These are phyloP conservation scores for Solanum piurae DNA, from an alignment of 257 asterid genomes.

Conservation along the genomic window DNA sequence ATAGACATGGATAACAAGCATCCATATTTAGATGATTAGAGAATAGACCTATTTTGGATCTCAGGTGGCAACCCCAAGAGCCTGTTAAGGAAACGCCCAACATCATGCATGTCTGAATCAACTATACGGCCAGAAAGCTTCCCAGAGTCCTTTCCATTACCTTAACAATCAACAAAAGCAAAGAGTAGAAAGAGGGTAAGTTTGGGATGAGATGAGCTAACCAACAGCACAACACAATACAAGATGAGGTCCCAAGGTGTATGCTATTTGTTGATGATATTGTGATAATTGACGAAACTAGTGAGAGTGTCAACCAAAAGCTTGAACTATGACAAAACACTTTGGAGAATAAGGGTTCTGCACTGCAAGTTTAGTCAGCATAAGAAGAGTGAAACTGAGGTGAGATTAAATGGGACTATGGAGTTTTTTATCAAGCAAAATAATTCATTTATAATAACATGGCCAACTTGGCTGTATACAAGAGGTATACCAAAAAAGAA, in stretches of 20 bases:
- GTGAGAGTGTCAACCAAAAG: background rate
- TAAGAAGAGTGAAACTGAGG: background rate
- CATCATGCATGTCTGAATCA: constrained; percentile 96
- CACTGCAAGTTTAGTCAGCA: background rate
- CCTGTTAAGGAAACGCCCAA: constrained; percentile 92
- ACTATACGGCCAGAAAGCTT: constrained; percentile 72
- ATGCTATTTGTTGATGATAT: background rate
- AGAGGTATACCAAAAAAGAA: background rate
- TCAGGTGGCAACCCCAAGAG: constrained; percentile 91
- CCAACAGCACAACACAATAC: background rate
- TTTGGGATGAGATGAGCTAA: background rate
- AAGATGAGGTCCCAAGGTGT: background rate
- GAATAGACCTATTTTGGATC: constrained; percentile 74
- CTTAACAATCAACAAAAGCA: constrained; percentile 22
- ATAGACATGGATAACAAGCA: background rate
- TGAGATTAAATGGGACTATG: background rate
- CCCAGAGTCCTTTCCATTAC: constrained; percentile 68
- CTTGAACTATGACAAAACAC: background rate
- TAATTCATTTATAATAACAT: background rate
- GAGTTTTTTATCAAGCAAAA: background rate
- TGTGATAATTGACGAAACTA: background rate
- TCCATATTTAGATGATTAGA: background rate
- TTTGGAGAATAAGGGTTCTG: background rate
- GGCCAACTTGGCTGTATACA: background rate
- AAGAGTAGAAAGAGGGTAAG: background rate